Evolutionary conservation across 805 yeast genomes (phyloP).

Genomic region (Starmerella lactis-condensi): DNA sequence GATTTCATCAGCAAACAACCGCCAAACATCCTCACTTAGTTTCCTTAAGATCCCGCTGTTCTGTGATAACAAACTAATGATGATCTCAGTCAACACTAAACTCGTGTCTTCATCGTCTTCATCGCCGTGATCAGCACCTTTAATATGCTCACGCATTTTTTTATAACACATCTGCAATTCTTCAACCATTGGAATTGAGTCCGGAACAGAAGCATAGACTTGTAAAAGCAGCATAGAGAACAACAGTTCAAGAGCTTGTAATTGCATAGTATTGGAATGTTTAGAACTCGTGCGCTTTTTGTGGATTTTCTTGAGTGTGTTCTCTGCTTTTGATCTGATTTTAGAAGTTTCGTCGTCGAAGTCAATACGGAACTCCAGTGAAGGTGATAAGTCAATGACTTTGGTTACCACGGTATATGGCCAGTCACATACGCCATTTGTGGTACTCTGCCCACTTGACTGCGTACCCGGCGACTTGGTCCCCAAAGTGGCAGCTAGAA

Average conservation of each 20-base stretch:
- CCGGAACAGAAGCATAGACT: conserved; percentile 52
- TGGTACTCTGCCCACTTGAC: neutral
- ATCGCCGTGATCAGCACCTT: conserved; percentile 22
- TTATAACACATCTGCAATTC: conserved; percentile 50
- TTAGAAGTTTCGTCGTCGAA: conserved; percentile 42
- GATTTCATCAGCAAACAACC: conserved; percentile 33
- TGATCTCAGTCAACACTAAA: conserved; percentile 38
- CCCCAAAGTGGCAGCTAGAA: conserved; percentile 40
- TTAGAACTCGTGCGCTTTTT: conserved; percentile 23
- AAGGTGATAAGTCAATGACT: conserved; percentile 11
- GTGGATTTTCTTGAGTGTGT: conserved; percentile 30
- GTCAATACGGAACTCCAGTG: conserved; percentile 20
- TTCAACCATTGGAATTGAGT: conserved; percentile 52
- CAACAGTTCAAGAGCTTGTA: conserved; percentile 54
- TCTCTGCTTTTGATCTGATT: conserved; percentile 33
- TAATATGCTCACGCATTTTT: too few relatives aligned
- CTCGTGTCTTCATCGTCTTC: conserved; percentile 27
- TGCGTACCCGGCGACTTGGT: conserved; percentile 7
- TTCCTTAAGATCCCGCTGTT: conserved; percentile 40
- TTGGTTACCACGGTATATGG: conserved; percentile 25
- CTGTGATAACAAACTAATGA: conserved; percentile 39
- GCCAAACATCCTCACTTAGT: conserved; percentile 39
- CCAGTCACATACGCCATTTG: conserved; percentile 35
- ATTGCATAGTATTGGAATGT: conserved; percentile 26
- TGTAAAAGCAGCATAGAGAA: conserved; percentile 63